Evolutionary conservation across 768 basidiomycete genomes (phyloP), one percentile per base, ranked within the genome.

Genomic region (Phanerochaete carnosa): DNA sequence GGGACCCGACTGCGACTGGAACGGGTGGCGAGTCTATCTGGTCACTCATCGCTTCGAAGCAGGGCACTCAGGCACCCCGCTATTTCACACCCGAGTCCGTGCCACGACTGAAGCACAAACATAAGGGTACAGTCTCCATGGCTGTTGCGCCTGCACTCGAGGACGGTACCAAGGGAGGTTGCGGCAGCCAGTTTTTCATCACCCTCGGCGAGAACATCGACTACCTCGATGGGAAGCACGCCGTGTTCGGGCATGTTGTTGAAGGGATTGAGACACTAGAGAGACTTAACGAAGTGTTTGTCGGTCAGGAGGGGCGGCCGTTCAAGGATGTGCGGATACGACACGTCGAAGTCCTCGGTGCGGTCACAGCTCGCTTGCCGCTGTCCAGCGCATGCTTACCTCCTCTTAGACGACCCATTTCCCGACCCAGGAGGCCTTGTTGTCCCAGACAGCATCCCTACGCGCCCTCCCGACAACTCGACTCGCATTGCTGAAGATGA

Each of bases 151-250:
- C 94, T n/a, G 78, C 85, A 0, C 65, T 89, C 13, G 87, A 85
- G 54, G 85, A 81, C 2, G 77, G 83, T 30, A 68, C 64, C 28
- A 71, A 72, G 19, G 90, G 84, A n/a, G 90, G 95, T 15, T 94
- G 93, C 66, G 96, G 94, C 12, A 92, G 90, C 66, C 97, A 98
- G 69, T 99, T 98, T 79, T 99, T 98, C 75, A 83, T 99, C 68
- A 99, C 97, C 0, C 82, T 99, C 2, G 87, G 80, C 12, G 90
- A 95, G 66, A 86, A 87, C 61, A 91, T 97, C 71, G 95, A 97
- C 62, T 98, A 98, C 71, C 84, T 99, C 53, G 96, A 99, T 66
- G 94, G 94, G 47, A 88, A 87, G 69, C 75, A 98, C 68, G 90
- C 94, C 0, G 94, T 95, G 1, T 98, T 99, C 71, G 97, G 97